Percentiles rank a stretch among this genome's conserved stretches.
Conservation (phyloP, 1,284 basidiomycete genomes). For the Ganoderma multipileum region DNA sequence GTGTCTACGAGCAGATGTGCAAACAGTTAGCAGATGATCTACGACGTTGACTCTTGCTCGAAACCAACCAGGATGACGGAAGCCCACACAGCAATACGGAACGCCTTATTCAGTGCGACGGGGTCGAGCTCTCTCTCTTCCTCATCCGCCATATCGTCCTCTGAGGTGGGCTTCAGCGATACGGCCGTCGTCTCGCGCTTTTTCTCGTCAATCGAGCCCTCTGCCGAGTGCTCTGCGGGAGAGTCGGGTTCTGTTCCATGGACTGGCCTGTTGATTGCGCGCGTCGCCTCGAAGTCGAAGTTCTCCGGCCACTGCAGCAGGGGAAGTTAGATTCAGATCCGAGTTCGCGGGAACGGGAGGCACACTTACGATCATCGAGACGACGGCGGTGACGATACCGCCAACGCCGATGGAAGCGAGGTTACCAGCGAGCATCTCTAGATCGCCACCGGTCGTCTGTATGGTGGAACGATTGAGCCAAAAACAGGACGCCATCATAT, state of each 20-base stretch:
- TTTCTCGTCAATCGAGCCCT: conserved; percentile 35
- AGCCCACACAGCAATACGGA: conserved; percentile 77
- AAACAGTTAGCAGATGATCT: not conserved
- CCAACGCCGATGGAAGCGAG: conserved; percentile 86
- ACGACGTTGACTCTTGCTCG: not conserved
- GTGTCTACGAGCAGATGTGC: conserved; percentile 47
- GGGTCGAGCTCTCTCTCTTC: conserved; percentile 68
- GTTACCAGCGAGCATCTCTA: conserved; percentile 89
- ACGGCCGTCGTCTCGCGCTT: conserved; percentile 41
- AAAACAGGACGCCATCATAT: not conserved
- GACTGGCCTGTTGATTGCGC: conserved; percentile 68
- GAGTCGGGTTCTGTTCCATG: conserved; percentile 28
- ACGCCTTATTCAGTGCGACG: conserved; percentile 70
- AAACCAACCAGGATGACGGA: conserved; percentile 69
- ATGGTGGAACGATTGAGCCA: conserved; percentile 18
- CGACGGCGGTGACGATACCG: conserved; percentile 73
- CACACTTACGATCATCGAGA: conserved; percentile 64
- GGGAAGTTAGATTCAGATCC: not conserved
- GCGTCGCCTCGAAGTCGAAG: conserved; percentile 82
- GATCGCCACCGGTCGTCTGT: conserved; percentile 65
- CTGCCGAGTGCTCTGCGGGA: conserved; percentile 27
- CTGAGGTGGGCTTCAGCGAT: conserved; percentile 40
- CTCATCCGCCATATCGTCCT: conserved; percentile 45
- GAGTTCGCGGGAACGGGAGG: not conserved
- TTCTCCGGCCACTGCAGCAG: conserved; percentile 73